A percentile compares a stretch with the other conserved stretches of the same genome.
phyloP scores from a whole-genome alignment of 345 rosid genomes.

The Aurinia saxatilis region DNA sequence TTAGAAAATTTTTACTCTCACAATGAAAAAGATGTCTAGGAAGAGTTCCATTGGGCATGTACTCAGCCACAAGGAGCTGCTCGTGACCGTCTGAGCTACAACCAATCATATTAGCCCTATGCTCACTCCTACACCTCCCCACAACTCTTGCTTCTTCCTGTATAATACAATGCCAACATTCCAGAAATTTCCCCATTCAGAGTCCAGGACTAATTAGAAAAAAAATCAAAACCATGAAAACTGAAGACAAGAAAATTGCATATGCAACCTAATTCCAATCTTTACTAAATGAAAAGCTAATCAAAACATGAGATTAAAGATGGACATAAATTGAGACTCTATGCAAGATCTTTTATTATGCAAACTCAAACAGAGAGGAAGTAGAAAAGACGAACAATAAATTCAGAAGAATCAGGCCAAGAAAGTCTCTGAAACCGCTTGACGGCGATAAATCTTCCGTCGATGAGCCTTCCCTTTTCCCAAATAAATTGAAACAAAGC shows the following conservation, averaged over 20 bases:
- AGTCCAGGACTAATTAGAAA: too few relatives aligned
- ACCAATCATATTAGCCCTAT: constrained; percentile 80
- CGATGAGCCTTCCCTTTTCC: constrained; percentile 59
- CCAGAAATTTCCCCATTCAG: too few relatives aligned
- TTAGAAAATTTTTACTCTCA: constrained; percentile 21
- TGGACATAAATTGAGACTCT: too few relatives aligned
- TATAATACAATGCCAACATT: background rate
- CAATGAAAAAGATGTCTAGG: constrained; percentile 96
- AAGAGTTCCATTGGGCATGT: constrained; percentile 84
- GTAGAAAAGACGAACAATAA: constrained; percentile 45
- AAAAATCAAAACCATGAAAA: too few relatives aligned
- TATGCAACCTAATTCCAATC: background rate
- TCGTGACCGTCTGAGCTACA: constrained; percentile 88
- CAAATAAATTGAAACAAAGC: too few relatives aligned
- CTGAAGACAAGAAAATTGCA: too few relatives aligned
- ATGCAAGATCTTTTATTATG: background rate
- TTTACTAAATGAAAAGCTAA: background rate
- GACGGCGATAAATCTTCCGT: constrained; percentile 61
- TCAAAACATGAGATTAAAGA: too few relatives aligned
- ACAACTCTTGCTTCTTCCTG: constrained; percentile 91
- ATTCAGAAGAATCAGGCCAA: constrained; percentile 95
- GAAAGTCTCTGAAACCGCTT: constrained; percentile 81
- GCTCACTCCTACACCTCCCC: constrained; percentile 80
- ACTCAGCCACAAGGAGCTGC: constrained; percentile 82
- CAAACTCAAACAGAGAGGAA: background rate